Evolutionary conservation across 2,329 filamentous ascomycete genomes (phyloP), one percentile per base, ranked within the genome.

Genomic region (Talaromyces sp.): DNA sequence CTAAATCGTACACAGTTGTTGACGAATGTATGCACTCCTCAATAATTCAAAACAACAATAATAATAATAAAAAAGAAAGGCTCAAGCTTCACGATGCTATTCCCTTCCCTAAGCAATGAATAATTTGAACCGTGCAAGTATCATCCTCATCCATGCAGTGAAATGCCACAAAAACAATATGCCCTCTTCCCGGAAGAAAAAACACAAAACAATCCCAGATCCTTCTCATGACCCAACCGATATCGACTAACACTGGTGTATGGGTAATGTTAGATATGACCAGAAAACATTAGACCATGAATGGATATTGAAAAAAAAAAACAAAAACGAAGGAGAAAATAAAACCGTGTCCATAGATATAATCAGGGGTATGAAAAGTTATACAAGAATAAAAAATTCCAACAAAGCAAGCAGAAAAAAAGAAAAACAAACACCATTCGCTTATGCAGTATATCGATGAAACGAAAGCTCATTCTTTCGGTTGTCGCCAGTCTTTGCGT

Each of bases 401-500:
- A 31, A 55, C 0, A 55, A 55, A 55, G 9, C 14, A 56, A 8
- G 27, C 12, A 36, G n/a, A 40, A 56, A 56, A 56, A 14, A 9
- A 56, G n/a, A 56, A 7, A 36, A 34, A 36, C 18, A 56, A 56
- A 53, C 30, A 23, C 27, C 50, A 30, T 18, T n/a, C 50, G 50
- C 30, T 53, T 31, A 53, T 53, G 50, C 50, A 53, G 14, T 53
- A 16, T 31, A 31, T 30, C 28, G 33, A 55, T 12, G 33, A 55
- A 33, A 55, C 7, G n/a, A 33, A 10, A 30, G 9, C 28, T 55
- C 5, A 55, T n/a, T 2, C 7, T 33, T 3, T 36, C 9, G n/a
- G 6, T 10, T 63, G 61, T 47, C 40, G 61, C 57, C 50, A 61
- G 50, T 63, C 59, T 59, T 63, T 70, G 47, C 77, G 77, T 62